Evolutionary conservation across 305 asterid species (phyloP), one percentile per base, ranked within the genome.

Genomic region (Fraxinus xanthoxyloides): DNA sequence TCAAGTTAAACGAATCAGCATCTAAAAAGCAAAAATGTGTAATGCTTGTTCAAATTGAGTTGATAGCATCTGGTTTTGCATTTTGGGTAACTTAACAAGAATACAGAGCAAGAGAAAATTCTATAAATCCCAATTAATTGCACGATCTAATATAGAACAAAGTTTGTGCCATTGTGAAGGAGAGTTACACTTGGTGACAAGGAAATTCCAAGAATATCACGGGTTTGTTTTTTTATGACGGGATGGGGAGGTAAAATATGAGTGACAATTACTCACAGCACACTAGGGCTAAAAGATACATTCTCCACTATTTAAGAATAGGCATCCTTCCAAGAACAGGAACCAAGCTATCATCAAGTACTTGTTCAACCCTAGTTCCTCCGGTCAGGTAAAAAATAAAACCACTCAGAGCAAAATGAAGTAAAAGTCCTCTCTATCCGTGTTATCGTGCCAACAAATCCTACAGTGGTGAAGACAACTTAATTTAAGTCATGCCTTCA

Each of bases 1-100:
- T 61, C 21, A 61, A 8, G 24, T 30, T 35, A 75, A 79, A 77
- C 1, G n/a, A 75, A 46, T 51, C 69, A 69, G 84, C 74, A 75
- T 63, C 80, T 12, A 70, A 34, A 67, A 81, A 17, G 28, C 2
- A 70, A 6, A 70, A 70, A 17, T 17, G 43, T 70, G 4, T 31
- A 70, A 32, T 70, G 26, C 40, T 70, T 31, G 26, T 17, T 70
- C 76, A 32, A 17, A 72, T 32, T 30, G 0, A 72, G 26, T 31
- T 31, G 13, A 32, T 7, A 72, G 13, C 24, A 72, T 32, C 26
- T 32, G 46, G 76, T 15, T 70, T 70, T 70, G 26, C 76, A 72
- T 32, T 32, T 72, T 72, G 46, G 46, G 46, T 72, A 15, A 32
- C 15, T 70, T 32, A 65, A 32, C 46, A 32, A 32, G 46, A 72